Evolutionary conservation across 2,329 filamentous ascomycete genomes (phyloP).

Genomic region (Epichloe coenophiala): DNA sequence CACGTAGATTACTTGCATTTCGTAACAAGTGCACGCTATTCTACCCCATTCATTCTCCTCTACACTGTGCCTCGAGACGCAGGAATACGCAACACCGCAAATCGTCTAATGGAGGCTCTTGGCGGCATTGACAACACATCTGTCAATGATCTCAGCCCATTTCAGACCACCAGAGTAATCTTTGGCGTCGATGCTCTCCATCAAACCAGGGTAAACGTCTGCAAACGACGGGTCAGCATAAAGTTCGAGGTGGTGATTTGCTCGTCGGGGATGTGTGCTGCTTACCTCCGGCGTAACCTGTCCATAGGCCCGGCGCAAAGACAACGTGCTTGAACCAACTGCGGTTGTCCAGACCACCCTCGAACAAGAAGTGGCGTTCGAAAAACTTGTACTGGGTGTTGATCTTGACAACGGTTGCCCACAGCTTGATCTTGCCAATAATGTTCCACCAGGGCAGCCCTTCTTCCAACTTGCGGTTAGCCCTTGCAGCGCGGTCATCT

Average conservation of each 20-base stretch:
- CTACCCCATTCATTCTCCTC: neutral
- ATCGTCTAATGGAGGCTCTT: conserved; percentile 18
- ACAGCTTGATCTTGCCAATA: conserved; percentile 52
- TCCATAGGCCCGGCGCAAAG: conserved; percentile 85
- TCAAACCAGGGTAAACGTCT: conserved; percentile 49
- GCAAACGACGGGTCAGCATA: neutral
- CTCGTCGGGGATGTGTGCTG: conserved; percentile 4
- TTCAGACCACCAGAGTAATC: conserved; percentile 44
- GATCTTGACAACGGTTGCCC: conserved; percentile 46
- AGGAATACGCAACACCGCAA: neutral
- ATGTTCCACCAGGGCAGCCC: conserved; percentile 70
- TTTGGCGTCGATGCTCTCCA: conserved; percentile 47
- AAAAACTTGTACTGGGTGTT: conserved; percentile 77
- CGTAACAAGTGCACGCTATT: neutral
- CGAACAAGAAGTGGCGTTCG: conserved; percentile 67
- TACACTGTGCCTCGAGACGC: neutral
- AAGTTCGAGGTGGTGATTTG: neutral
- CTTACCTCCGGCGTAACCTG: conserved; percentile 69
- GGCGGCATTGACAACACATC: conserved; percentile 33
- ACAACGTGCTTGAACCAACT: conserved; percentile 92
- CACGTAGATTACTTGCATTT: too few species aligned
- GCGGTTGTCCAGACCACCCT: conserved; percentile 62
- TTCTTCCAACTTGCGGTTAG: conserved; percentile 28
- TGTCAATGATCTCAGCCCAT: conserved; percentile 46
- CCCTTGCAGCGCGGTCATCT: conserved; percentile 30